These are phyloP conservation scores for Marasmius sp. DNA, from an alignment of 1,284 basidiomycete genomes.

Conservation along the genomic window DNA sequence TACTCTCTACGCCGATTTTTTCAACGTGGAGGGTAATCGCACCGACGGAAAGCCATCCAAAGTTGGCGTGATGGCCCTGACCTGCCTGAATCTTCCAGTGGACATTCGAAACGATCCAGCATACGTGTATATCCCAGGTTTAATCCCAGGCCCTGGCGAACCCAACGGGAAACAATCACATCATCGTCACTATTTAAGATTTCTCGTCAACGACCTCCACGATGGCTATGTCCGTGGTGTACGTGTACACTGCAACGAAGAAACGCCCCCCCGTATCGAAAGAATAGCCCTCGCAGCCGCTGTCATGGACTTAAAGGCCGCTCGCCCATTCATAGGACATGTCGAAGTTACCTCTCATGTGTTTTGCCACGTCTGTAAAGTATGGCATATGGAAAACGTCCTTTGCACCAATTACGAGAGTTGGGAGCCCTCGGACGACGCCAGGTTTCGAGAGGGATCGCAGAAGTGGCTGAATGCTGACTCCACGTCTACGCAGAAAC, in stretches of 20 bases:
- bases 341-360: not conserved
- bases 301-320: constrained; percentile 4
- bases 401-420: not conserved
- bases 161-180: not conserved
- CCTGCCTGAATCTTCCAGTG: constrained; percentile 5
- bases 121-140: constrained; percentile 7
- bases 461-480: not conserved
- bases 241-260: not conserved
- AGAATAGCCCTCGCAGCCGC: not conserved
- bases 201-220: not conserved
- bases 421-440: not conserved
- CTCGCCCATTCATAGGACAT: not conserved
- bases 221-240: not conserved
- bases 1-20: constrained; percentile 3
- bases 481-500: not conserved
- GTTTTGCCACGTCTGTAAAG: constrained; percentile 1
- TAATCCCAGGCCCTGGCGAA: constrained; percentile 4
- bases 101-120: not conserved
- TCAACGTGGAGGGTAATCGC: constrained; percentile 8
- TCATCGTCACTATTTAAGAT: constrained; percentile 5
- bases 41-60: not conserved
- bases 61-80: not conserved
- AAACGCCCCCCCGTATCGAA: not conserved
- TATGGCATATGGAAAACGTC: not conserved
- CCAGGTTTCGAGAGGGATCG: not conserved